Conservation (phyloP, 768 basidiomycete genomes). For the Lentinula boryana region DNA sequence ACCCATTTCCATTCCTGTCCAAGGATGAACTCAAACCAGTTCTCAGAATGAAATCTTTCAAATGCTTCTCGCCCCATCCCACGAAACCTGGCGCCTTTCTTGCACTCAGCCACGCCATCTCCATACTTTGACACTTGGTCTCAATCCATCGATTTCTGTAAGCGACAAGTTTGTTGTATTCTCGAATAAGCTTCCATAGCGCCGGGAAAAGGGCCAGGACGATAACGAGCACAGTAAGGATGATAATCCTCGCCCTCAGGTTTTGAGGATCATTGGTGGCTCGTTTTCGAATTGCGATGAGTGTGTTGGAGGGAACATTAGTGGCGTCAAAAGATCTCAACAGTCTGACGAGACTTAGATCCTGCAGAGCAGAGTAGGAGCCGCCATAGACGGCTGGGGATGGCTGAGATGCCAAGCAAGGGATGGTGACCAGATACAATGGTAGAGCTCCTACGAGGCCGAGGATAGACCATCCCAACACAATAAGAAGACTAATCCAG, state of each 20-base stretch:
- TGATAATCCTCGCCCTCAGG: slow-evolving; percentile 58
- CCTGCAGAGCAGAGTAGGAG: slow-evolving; percentile 61
- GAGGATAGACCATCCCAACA: slow-evolving; percentile 60
- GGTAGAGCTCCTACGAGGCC: slow-evolving; percentile 70
- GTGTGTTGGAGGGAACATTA: slow-evolving; percentile 24
- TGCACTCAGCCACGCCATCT: slow-evolving; percentile 72
- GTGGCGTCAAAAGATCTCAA: slow-evolving; percentile 51
- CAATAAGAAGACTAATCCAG: slow-evolving; percentile 60
- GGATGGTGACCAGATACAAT: slow-evolving; percentile 60
- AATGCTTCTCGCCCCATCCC: slow-evolving; percentile 66
- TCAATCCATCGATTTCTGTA: slow-evolving; percentile 58
- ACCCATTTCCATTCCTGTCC: slow-evolving; percentile 26
- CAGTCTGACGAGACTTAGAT: slow-evolving; percentile 73
- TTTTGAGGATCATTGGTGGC: slow-evolving; percentile 33
- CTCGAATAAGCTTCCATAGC: slow-evolving; percentile 55
- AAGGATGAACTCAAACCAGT: slow-evolving; percentile 59
- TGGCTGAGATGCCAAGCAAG: slow-evolving; percentile 57
- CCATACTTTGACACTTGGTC: slow-evolving; percentile 58
- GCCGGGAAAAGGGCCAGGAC: slow-evolving; percentile 61
- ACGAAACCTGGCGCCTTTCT: slow-evolving; percentile 58
- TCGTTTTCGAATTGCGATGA: slow-evolving; percentile 24
- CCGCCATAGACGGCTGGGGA: slow-evolving; percentile 43
- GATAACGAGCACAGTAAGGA: slow-evolving; percentile 57
- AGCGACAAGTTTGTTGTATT: slow-evolving; percentile 51
- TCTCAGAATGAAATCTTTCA: slow-evolving; percentile 66